Evolutionary conservation across 2,329 filamentous ascomycete species (phyloP).

Genomic region (Tolypocladium nubicola): DNA sequence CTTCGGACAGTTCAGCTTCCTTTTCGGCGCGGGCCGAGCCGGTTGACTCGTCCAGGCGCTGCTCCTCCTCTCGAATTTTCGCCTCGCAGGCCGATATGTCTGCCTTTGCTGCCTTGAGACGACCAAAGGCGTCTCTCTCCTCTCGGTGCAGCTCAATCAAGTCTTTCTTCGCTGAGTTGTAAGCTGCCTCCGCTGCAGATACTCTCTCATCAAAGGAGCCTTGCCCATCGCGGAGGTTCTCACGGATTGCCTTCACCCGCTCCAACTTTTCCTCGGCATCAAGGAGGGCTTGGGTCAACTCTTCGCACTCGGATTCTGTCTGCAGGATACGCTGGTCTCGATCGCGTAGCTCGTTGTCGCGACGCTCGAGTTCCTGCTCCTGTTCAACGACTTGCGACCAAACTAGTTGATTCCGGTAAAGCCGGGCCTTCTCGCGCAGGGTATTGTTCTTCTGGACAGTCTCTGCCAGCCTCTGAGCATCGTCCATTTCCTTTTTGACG

Average conservation of each 20-base stretch:
- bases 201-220: slow-evolving; percentile 32
- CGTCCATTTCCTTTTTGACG: slow-evolving; percentile 36
- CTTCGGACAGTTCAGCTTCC: slow-evolving; percentile 37
- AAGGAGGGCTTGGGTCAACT: slow-evolving; percentile 39
- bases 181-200: slow-evolving; percentile 36
- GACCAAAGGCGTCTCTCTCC: slow-evolving; percentile 53
- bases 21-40: slow-evolving; percentile 59
- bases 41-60: slow-evolving; percentile 54
- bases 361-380: slow-evolving; percentile 42
- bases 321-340: slow-evolving; percentile 15
- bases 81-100: slow-evolving; percentile 33
- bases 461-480: slow-evolving; percentile 54
- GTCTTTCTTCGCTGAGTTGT: slow-evolving; percentile 41
- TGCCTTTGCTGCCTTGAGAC: slow-evolving; percentile 41
- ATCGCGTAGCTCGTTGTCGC: slow-evolving; percentile 15
- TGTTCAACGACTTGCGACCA: slow-evolving; percentile 80
- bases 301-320: slow-evolving; percentile 17
- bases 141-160: slow-evolving; percentile 46
- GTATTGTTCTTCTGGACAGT: slow-evolving; percentile 55
- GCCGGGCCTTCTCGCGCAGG: slow-evolving; percentile 49
- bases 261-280: slow-evolving; percentile 33
- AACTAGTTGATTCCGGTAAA: slow-evolving; percentile 57
- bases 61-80: slow-evolving; percentile 44
- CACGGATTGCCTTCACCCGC: slow-evolving; percentile 25
- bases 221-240: slow-evolving; percentile 34